Conservation (phyloP, 108 stramenopile genomes). For the Skeletonema tropicum region DNA sequence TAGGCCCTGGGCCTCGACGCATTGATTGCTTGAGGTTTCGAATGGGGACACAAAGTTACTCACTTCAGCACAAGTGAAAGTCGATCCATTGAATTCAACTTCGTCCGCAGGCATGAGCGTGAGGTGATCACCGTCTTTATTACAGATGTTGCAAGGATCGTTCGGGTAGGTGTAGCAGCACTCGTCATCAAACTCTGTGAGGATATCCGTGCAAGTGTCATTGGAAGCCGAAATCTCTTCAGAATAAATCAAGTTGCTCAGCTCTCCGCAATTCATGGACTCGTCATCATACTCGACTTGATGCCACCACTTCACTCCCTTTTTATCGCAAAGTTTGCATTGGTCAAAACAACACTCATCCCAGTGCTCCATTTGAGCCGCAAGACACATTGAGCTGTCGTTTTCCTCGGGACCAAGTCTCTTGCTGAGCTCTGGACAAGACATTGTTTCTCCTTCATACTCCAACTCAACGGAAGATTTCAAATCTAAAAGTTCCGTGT, state of each 20-base stretch:
- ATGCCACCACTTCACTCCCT: constrained; percentile 52
- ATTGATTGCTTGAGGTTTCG: constrained; percentile 38
- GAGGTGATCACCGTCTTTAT: constrained; percentile 26
- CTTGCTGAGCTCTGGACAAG: constrained; percentile 42
- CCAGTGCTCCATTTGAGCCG: constrained; percentile 34
- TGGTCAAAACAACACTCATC: constrained; percentile 49
- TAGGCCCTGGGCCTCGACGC: constrained; percentile 17
- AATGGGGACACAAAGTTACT: constrained; percentile 50
- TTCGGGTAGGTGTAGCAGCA: constrained; percentile 45
- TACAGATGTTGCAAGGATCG: constrained; percentile 45
- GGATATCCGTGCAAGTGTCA: constrained; percentile 36
- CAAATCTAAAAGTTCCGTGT: constrained; percentile 49
- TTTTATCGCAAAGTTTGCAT: constrained; percentile 47
- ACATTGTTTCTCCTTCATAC: constrained; percentile 37
- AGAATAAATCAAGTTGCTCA: constrained; percentile 32
- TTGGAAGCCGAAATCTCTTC: constrained; percentile 26
- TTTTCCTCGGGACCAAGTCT: constrained; percentile 36
- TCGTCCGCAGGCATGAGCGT: constrained; percentile 48
- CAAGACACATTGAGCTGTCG: constrained; percentile 29
- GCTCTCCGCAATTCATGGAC: constrained; percentile 44
- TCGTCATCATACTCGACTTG: constrained; percentile 41
- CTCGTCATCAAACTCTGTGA: constrained; percentile 22
- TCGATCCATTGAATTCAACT: constrained; percentile 35
- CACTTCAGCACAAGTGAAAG: constrained; percentile 48
- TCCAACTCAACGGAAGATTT: constrained; percentile 35